Conservation (phyloP, 148 eudicot genomes). For the Drosera capensis region DNA sequence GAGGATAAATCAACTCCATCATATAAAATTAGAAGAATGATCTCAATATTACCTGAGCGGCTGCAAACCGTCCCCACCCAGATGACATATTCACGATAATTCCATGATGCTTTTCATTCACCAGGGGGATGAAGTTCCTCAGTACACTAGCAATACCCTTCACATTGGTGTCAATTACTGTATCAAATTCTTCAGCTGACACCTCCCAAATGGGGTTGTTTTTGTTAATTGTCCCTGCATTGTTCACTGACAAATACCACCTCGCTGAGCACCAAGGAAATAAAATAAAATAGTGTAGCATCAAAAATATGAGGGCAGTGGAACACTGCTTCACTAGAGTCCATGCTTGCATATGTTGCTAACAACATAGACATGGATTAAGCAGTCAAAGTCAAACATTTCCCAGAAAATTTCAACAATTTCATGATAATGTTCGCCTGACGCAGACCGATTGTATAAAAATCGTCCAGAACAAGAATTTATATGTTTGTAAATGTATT, state of each 20-base stretch:
- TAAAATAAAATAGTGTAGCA: neutral
- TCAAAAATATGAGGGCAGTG: neutral
- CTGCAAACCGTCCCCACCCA: constrained; percentile 98
- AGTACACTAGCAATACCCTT: constrained; percentile 76
- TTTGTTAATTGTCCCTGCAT: constrained; percentile 90
- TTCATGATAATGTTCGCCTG: no score
- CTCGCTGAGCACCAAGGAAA: constrained; percentile 8
- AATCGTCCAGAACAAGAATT: no score
- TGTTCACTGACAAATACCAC: constrained; percentile 43
- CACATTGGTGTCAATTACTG: constrained; percentile 76
- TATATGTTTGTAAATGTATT: no score
- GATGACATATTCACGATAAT: constrained; percentile 84
- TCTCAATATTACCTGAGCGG: constrained; percentile 61
- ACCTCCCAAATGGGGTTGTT: constrained; percentile 91
- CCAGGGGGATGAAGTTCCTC: constrained; percentile 86
- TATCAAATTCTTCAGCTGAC: constrained; percentile 82
- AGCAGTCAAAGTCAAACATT: no score
- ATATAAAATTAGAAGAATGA: neutral
- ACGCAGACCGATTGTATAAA: no score
- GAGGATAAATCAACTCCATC: neutral
- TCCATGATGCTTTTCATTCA: constrained; percentile 80
- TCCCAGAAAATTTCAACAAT: no score
- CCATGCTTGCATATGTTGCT: neutral
- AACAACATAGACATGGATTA: neutral
- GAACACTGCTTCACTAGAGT: neutral